Evolutionary conservation across 129 eudicot genomes (phyloP).

Genomic region (Silybum marianum): DNA sequence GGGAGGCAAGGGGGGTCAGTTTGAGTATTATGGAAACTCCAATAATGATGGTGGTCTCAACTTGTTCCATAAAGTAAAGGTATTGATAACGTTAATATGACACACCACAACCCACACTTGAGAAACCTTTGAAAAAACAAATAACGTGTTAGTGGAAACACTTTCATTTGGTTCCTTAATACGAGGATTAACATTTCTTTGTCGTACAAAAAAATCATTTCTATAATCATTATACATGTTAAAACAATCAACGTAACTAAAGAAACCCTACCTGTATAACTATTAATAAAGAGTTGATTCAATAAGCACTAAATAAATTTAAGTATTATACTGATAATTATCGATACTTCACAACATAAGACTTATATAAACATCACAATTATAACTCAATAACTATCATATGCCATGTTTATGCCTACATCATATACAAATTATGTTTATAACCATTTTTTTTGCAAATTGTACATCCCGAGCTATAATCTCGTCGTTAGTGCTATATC

Average conservation of each 20-base stretch:
- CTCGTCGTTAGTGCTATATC: neutral
- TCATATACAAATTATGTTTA: neutral
- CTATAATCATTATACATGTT: neutral
- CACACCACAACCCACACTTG: slow-evolving; percentile 40
- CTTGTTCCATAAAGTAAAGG: slow-evolving; percentile 59
- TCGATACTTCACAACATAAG: neutral
- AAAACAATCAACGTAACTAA: neutral
- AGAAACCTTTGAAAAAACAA: slow-evolving; percentile 29
- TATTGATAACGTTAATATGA: slow-evolving; percentile 34
- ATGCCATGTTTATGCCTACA: neutral
- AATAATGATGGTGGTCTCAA: slow-evolving; percentile 53
- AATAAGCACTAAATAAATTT: neutral
- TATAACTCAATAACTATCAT: neutral
- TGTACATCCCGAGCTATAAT: neutral
- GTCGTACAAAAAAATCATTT: neutral
- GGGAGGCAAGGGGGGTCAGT: slow-evolving; percentile 21
- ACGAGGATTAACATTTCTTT: slow-evolving; percentile 28
- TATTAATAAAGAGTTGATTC: neutral
- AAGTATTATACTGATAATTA: neutral
- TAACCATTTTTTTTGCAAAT: neutral
- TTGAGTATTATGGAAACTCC: slow-evolving; percentile 19
- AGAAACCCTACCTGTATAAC: neutral
- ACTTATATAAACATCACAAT: neutral
- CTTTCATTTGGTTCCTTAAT: slow-evolving; percentile 46
- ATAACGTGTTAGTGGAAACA: slow-evolving; percentile 55